Evolutionary conservation across 2,329 filamentous ascomycete species (phyloP).

Genomic region (Ophiostoma australiae): DNA sequence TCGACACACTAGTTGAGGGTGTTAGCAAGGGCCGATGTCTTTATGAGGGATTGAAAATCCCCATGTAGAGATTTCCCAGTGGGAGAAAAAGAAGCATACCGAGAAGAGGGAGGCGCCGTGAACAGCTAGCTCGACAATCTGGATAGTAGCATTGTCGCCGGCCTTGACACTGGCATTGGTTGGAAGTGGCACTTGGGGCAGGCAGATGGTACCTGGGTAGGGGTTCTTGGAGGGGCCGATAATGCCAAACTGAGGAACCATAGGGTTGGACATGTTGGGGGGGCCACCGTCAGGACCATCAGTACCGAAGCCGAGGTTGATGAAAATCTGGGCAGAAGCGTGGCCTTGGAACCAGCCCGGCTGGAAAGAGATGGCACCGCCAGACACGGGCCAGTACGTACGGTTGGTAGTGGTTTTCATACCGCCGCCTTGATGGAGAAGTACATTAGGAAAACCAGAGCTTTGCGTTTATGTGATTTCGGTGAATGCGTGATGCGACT

Average conservation of each 20-base stretch:
- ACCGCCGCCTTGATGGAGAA: conserved; percentile 66
- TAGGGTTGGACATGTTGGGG: conserved; percentile 78
- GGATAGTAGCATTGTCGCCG: conserved; percentile 88
- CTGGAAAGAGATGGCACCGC: conserved; percentile 84
- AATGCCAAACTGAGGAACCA: conserved; percentile 77
- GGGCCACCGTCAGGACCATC: conserved; percentile 61
- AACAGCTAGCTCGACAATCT: conserved; percentile 75
- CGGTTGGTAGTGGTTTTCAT: conserved; percentile 72
- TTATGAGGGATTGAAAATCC: background rate
- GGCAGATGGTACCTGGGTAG: conserved; percentile 84
- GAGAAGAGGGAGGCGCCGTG: conserved; percentile 81
- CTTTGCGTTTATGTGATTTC: background rate
- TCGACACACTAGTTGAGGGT: conserved; percentile 71
- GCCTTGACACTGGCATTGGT: conserved; percentile 62
- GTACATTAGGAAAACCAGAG: background rate
- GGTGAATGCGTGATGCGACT: conserved; percentile 36
- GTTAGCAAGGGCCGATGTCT: background rate
- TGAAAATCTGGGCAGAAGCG: conserved; percentile 71
- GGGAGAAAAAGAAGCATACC: conserved; percentile 40
- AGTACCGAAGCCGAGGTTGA: conserved; percentile 84
- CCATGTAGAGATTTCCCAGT: background rate
- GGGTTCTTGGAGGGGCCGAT: conserved; percentile 73
- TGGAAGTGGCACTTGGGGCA: conserved; percentile 84
- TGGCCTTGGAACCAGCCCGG: conserved; percentile 97
- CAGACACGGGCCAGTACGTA: conserved; percentile 83